These are phyloP conservation scores for Monosporascus sp. DNA, from an alignment of 2,329 filamentous ascomycete genomes.

Conservation along the genomic window DNA sequence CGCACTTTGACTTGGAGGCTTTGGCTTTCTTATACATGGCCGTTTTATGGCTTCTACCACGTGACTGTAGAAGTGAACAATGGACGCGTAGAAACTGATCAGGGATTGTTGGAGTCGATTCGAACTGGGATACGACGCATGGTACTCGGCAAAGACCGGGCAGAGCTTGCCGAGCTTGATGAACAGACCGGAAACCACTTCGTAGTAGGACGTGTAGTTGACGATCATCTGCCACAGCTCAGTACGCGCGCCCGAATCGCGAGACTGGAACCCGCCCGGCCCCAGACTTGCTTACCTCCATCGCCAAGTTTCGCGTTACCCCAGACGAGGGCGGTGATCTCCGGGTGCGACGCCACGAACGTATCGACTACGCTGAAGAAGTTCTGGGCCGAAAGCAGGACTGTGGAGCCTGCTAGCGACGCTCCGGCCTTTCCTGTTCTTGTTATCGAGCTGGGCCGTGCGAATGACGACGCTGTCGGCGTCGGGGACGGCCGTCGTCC, in stretches of 20 bases:
- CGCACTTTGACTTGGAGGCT: background rate
- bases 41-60: slow-evolving; percentile 21
- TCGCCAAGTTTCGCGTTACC: slow-evolving; percentile 38
- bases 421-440: slow-evolving; percentile 15
- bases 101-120: slow-evolving; percentile 27
- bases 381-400: slow-evolving; percentile 31
- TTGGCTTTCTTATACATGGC: slow-evolving; percentile 16
- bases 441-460: slow-evolving; percentile 28
- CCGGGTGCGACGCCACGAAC: slow-evolving; percentile 31
- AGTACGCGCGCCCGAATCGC: background rate
- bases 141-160: slow-evolving; percentile 33
- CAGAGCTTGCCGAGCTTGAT: slow-evolving; percentile 28
- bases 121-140: slow-evolving; percentile 30
- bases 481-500: slow-evolving; percentile 15
- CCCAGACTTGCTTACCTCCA: slow-evolving; percentile 23
- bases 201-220: slow-evolving; percentile 35
- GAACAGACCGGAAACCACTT: slow-evolving; percentile 31
- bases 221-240: slow-evolving; percentile 19
- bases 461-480: slow-evolving; percentile 27
- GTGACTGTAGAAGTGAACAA: slow-evolving; percentile 31
- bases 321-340: slow-evolving; percentile 37
- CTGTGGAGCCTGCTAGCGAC: slow-evolving; percentile 24
- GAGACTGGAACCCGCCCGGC: too few species aligned
- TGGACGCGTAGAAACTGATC: slow-evolving; percentile 29
- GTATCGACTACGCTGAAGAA: slow-evolving; percentile 33